Percentiles rank a stretch among this genome's conserved stretches.
Conservation (phyloP, 208 protist species). For the Leptomonas seymouri region DNA sequence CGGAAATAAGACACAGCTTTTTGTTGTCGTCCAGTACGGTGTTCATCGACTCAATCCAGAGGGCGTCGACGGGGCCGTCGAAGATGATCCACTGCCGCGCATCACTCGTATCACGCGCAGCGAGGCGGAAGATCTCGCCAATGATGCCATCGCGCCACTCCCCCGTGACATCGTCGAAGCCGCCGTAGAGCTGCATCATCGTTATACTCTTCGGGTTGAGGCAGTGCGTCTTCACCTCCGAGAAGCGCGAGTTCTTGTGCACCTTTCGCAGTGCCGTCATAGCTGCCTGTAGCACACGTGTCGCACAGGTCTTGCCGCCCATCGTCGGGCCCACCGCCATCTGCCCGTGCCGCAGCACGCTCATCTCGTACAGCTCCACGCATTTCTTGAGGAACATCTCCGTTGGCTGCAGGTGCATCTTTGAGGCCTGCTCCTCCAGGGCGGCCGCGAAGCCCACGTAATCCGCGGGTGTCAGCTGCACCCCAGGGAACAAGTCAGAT, state of each 20-base stretch:
- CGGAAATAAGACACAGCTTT: constrained; percentile 95
- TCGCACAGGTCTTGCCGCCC: constrained; percentile 94
- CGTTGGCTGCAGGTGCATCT: constrained; percentile 93
- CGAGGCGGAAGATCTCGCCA: constrained; percentile 92
- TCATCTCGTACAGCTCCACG: constrained; percentile 98
- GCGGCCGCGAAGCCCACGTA: constrained; percentile 91
- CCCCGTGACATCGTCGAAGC: constrained; percentile 95
- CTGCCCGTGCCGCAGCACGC: constrained; percentile 97
- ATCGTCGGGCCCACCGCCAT: constrained; percentile 98
- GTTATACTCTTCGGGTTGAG: constrained; percentile 98
- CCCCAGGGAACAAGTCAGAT: constrained; percentile 97
- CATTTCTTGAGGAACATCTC: constrained; percentile 96
- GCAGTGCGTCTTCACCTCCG: constrained; percentile 85
- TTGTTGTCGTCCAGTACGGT: constrained; percentile 96
- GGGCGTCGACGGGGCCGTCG: constrained; percentile 96
- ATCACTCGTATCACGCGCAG: constrained; percentile 83
- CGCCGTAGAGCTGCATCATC: constrained; percentile 97
- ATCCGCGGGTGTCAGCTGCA: constrained; percentile 87
- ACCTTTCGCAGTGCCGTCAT: constrained; percentile 86
- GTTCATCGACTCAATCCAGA: constrained; percentile 97
- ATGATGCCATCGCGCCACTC: constrained; percentile 98
- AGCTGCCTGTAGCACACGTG: constrained; percentile 79
- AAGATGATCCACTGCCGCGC: constrained; percentile 97
- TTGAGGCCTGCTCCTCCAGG: constrained; percentile 67
- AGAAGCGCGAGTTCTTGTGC: constrained; percentile 73